Conservation (phyloP, 176 grass and related monocot genomes). For the Saccharum spontaneum region DNA sequence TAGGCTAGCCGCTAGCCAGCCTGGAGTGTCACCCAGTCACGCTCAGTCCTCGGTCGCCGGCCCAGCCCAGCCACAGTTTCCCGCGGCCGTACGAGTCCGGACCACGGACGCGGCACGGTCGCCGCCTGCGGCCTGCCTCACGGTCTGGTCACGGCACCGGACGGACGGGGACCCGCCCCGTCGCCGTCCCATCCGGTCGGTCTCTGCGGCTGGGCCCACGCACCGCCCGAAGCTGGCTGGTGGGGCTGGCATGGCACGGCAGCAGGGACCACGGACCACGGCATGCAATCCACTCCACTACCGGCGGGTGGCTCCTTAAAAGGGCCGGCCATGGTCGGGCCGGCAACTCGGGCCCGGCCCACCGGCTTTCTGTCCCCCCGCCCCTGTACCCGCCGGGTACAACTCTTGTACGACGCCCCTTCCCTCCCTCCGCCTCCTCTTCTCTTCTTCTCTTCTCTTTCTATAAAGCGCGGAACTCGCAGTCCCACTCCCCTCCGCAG, state of each 20-base stretch:
- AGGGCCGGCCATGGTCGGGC: background rate
- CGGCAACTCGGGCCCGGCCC: constrained; percentile 29
- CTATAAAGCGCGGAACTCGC: constrained; percentile 22
- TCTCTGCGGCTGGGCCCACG: background rate
- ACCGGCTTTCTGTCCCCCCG: constrained; percentile 20
- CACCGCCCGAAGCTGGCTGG: background rate
- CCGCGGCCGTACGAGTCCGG: background rate
- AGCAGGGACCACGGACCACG: too few species aligned
- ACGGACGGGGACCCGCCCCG: too few species aligned
- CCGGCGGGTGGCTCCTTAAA: background rate
- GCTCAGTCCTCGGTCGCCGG: too few species aligned
- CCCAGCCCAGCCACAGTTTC: background rate
- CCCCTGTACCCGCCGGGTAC: constrained; percentile 36
- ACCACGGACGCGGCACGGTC: background rate
- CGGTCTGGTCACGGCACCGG: background rate
- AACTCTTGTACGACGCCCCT: background rate
- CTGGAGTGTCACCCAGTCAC: too few species aligned
- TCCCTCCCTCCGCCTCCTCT: accelerated
- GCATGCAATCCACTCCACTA: too few species aligned
- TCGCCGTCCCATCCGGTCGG: background rate
- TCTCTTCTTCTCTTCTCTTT: background rate
- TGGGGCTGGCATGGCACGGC: too few species aligned
- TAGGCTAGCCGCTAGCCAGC: too few species aligned
- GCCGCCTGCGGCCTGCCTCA: background rate
- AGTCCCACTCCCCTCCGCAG: background rate